Percentiles rank a stretch among this genome's conserved stretches.
phyloP scores from a whole-genome alignment of 108 stramenopile species.

The Cyclotella sp. region DNA sequence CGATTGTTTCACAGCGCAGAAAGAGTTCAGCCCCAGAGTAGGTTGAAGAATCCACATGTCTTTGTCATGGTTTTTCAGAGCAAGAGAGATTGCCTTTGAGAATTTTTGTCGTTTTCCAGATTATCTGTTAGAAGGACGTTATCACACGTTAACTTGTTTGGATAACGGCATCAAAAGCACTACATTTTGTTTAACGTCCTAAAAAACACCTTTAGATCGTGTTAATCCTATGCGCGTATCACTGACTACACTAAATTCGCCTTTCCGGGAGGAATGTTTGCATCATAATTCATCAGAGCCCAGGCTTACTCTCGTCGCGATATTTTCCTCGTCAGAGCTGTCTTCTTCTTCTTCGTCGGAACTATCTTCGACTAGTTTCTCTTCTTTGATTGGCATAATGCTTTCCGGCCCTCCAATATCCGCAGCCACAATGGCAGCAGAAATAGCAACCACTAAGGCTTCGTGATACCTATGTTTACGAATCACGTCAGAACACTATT shows the following conservation, averaged over 20 bases:
- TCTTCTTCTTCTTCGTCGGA: conserved; percentile 7
- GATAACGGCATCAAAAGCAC: no score
- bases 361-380: conserved; percentile 15
- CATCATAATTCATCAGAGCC: conserved; percentile 15
- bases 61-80: conserved; percentile 57
- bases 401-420: not conserved
- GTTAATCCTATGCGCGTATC: no score
- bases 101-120: no score
- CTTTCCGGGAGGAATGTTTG: not conserved
- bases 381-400: not conserved
- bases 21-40: conserved; percentile 34
- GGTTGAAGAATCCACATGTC: conserved; percentile 72
- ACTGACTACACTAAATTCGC: no score
- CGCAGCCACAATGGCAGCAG: conserved; percentile 46
- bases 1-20: conserved; percentile 57
- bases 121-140: no score
- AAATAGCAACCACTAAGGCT: conserved; percentile 42
- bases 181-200: no score
- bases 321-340: conserved; percentile 2
- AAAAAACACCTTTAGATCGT: no score
- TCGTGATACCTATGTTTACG: conserved; percentile 9
- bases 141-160: no score
- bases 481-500: not conserved
- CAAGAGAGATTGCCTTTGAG: conserved; percentile 20
- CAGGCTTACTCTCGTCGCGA: not conserved